Conservation (phyloP, 495 filamentous ascomycete genomes). For the Penicillium waksmanii region DNA sequence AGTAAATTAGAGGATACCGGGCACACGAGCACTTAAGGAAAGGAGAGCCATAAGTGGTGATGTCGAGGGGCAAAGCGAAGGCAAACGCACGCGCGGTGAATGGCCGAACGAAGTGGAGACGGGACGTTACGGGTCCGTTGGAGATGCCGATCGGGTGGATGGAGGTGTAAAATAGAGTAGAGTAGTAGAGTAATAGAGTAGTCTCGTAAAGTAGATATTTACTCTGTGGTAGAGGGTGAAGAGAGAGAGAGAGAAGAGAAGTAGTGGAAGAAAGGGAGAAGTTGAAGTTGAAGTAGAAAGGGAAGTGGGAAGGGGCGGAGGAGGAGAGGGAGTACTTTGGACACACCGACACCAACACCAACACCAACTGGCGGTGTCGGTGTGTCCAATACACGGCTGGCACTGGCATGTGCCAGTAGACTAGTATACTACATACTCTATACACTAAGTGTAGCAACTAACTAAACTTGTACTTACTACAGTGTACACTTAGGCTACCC, state of each 20-base stretch:
- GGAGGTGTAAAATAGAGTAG: not conserved
- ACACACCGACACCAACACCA: not conserved
- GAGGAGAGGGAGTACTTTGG: not conserved
- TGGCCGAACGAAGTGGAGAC: conserved; percentile 25
- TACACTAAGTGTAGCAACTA: too few relatives aligned
- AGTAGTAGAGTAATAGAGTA: not conserved
- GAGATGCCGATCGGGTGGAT: conserved; percentile 4
- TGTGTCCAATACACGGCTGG: too few relatives aligned
- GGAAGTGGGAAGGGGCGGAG: too few relatives aligned
- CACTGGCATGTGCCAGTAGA: too few relatives aligned
- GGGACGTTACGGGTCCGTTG: conserved; percentile 21
- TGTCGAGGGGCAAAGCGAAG: conserved; percentile 20
- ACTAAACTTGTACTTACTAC: too few relatives aligned
- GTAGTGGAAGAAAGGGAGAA: not conserved
- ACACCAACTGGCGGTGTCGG: too few relatives aligned
- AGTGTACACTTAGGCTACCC: too few relatives aligned
- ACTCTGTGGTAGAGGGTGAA: not conserved
- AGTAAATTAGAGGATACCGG: not conserved
- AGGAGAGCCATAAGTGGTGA: conserved; percentile 16
- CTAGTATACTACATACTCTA: too few relatives aligned
- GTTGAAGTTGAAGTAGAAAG: not conserved
- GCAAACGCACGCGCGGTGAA: conserved; percentile 22
- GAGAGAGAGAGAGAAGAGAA: not conserved
- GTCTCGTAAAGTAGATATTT: not conserved
- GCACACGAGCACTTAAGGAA: conserved; percentile 5